Conservation (phyloP, 1,284 basidiomycete species). For the Ustilago shanxiensis region DNA sequence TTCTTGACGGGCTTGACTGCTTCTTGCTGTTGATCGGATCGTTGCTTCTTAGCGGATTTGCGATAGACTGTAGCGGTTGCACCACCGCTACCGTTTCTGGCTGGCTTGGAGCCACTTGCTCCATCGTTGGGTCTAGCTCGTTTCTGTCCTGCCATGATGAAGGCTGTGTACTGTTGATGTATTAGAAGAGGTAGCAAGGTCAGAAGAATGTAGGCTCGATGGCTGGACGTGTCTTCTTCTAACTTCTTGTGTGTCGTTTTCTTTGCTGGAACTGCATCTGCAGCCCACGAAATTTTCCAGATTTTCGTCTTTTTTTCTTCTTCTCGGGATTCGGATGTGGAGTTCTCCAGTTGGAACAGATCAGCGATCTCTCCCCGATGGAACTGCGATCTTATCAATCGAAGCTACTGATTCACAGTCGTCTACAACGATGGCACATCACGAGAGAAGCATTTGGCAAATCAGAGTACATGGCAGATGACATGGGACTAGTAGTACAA, state of each 20-base stretch:
- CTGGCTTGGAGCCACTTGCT: conserved; percentile 6
- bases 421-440: neutral
- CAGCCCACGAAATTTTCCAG: conserved; percentile 5
- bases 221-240: neutral
- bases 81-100: conserved; percentile 5
- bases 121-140: conserved; percentile 20
- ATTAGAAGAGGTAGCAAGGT: neutral
- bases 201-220: neutral
- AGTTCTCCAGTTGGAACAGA: neutral
- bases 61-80: conserved; percentile 55
- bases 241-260: neutral
- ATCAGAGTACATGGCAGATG: neutral
- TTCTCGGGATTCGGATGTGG: conserved; percentile 4
- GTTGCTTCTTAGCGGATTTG: conserved; percentile 54
- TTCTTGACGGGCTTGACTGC: conserved; percentile 35
- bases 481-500: conserved; percentile 2
- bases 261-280: neutral
- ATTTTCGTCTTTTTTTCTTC: neutral
- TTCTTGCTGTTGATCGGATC: conserved; percentile 36
- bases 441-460: neutral
- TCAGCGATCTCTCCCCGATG: neutral
- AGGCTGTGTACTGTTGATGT: neutral
- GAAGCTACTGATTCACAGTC: neutral
- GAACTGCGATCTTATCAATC: neutral
- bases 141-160: conserved; percentile 38